Evolutionary conservation across 192 early-diverging fungal species (phyloP), one percentile per base, ranked within the genome.

Genomic region (Podila horticola): DNA sequence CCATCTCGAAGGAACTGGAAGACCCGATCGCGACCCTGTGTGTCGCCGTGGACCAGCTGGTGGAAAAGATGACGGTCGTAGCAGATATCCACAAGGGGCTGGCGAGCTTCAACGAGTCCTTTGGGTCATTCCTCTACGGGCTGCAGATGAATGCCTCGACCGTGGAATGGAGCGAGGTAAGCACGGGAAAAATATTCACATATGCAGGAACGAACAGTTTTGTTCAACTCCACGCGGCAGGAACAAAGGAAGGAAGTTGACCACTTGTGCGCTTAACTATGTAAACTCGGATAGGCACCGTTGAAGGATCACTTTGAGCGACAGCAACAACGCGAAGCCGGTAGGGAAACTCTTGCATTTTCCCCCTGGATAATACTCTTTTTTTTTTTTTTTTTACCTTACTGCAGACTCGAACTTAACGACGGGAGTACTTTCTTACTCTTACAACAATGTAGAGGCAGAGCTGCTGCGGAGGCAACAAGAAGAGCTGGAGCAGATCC

Each of bases 131-230:
- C 30, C 67, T 81, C 11, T 81, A 81, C 34, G 77, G 77, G 4
- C 77, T 81, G 30, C 72, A 81, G 49, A 73, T 81, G 67, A 73
- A 64, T 55, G 71, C 66, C 7, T 61, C 58, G 4, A 69, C 72
- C 19, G 48, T 81, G n/a, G 71, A 81, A 13, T 81, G 77, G 77
- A 69, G 71, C 11, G 71, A 81, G 71, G 77, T 81, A 81, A 31
- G 34, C 8, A 9, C 34, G 9, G 10, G 34, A 10, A 31, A n/a
- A 12, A 60, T 2, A 24, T 5, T 28, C 11, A 26, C 12, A 41
- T 28, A 58, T 58, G 20, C 30, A 62, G 51, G 60, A 30, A 49
- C 15, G n/a, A 26, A 13, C 8, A 36, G 19, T n/a, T n/a, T 19
- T 11, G 36, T 28, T 15, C 22, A 24, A 41, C 22, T 38, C 12